These are phyloP conservation scores for Fusarium subtropicale DNA, from an alignment of 2,329 filamentous ascomycete species.

Conservation along the genomic window DNA sequence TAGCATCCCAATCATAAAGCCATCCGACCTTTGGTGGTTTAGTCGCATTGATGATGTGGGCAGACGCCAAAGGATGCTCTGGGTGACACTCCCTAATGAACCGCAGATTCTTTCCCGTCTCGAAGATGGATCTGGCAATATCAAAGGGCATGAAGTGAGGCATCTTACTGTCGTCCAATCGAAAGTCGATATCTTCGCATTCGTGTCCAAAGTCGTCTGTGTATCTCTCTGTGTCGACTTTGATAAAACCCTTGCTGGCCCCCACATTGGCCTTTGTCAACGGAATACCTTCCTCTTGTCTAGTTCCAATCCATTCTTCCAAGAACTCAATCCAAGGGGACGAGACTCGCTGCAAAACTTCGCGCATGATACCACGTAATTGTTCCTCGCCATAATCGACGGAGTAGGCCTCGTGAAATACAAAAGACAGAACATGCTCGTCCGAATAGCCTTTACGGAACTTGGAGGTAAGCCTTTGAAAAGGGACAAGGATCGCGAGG, in stretches of 20 bases:
- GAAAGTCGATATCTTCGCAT: slow-evolving; percentile 68
- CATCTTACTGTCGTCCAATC: slow-evolving; percentile 73
- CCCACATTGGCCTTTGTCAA: slow-evolving; percentile 61
- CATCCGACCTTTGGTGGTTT: slow-evolving; percentile 71
- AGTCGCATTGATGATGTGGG: slow-evolving; percentile 59
- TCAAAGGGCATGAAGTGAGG: slow-evolving; percentile 78
- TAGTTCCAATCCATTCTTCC: slow-evolving; percentile 80
- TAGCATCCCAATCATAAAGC: slow-evolving; percentile 78
- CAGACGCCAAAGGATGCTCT: slow-evolving; percentile 72
- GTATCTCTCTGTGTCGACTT: slow-evolving; percentile 64
- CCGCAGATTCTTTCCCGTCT: slow-evolving; percentile 80
- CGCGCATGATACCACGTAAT: slow-evolving; percentile 72
- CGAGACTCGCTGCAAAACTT: slow-evolving; percentile 72
- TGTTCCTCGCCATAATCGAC: slow-evolving; percentile 72
- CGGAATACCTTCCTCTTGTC: slow-evolving; percentile 66
- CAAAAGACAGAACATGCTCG: slow-evolving; percentile 69
- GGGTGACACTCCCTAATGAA: slow-evolving; percentile 78
- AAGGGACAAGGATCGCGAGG: slow-evolving; percentile 61
- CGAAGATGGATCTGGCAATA: slow-evolving; percentile 78
- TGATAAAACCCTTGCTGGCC: slow-evolving; percentile 69
- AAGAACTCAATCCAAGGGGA: slow-evolving; percentile 75
- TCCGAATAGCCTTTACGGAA: slow-evolving; percentile 62
- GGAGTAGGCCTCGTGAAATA: slow-evolving; percentile 71
- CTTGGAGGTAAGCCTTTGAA: slow-evolving; percentile 63
- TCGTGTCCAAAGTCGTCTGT: slow-evolving; percentile 70